phyloP scores from a whole-genome alignment of 805 yeast genomes.

The Candida insectalens region DNA sequence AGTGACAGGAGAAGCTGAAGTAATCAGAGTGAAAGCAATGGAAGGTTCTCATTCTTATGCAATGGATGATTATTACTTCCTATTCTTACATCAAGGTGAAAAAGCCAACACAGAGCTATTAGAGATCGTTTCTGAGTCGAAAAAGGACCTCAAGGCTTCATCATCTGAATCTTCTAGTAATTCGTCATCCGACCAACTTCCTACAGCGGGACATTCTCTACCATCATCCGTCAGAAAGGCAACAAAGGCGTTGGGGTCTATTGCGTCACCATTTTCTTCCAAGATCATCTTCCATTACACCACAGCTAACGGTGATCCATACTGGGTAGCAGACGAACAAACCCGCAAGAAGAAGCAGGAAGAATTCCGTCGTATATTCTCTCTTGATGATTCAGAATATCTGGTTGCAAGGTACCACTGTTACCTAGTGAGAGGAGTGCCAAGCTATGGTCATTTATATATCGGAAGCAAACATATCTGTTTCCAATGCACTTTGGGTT shows the following conservation, averaged over 20 bases:
- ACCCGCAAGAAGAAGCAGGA: not conserved
- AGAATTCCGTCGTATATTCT: constrained; percentile 43
- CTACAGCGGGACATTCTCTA: too few relatives aligned
- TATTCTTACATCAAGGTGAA: constrained; percentile 50
- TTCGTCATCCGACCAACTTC: constrained; percentile 13
- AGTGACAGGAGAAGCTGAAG: constrained; percentile 46
- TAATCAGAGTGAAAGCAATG: constrained; percentile 50
- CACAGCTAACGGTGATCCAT: constrained; percentile 1
- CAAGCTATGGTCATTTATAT: constrained; percentile 77
- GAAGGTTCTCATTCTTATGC: constrained; percentile 45
- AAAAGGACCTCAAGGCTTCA: constrained; percentile 10
- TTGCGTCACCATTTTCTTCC: constrained; percentile 5
- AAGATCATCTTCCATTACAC: not conserved
- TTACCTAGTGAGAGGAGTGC: constrained; percentile 60
- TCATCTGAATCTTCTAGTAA: constrained; percentile 12
- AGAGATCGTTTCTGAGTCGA: not conserved
- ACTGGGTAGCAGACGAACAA: not conserved
- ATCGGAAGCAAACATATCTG: constrained; percentile 63
- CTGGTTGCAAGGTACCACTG: constrained; percentile 63
- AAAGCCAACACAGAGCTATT: constrained; percentile 32
- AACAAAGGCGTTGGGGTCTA: constrained; percentile 16
- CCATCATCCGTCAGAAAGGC: constrained; percentile 15
- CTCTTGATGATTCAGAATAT: constrained; percentile 40
- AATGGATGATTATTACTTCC: constrained; percentile 59
- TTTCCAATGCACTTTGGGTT: constrained; percentile 72